phyloP scores from a whole-genome alignment of 139 green algal species.

The Volvox reticuliferus region DNA sequence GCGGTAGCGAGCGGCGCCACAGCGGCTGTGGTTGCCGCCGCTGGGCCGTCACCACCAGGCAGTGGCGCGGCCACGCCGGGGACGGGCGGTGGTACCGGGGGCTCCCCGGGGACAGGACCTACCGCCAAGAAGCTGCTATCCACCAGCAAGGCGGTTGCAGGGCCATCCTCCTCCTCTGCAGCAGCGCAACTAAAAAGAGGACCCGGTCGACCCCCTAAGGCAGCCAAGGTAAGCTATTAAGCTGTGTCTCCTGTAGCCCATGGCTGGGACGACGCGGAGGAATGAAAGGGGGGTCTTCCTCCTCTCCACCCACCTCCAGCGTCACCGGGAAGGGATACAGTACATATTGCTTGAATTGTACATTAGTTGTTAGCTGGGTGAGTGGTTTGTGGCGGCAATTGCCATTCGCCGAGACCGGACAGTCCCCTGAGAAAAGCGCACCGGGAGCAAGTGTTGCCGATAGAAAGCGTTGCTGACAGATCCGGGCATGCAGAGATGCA shows the following conservation, averaged over 20 bases:
- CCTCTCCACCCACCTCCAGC: not conserved
- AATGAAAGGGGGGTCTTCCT: too few species aligned
- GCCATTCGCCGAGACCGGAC: too few species aligned
- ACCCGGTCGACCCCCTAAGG: slow-evolving; percentile 24
- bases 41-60: not conserved
- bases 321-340: not conserved
- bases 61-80: not conserved
- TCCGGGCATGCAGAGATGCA: too few species aligned
- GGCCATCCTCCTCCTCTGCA: not conserved
- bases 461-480: too few species aligned
- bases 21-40: not conserved
- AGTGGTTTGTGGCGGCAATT: too few species aligned
- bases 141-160: slow-evolving; percentile 21
- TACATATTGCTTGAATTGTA: too few species aligned
- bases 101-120: not conserved
- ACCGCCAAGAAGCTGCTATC: slow-evolving; percentile 37
- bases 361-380: too few species aligned
- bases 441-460: too few species aligned
- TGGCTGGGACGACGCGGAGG: too few species aligned
- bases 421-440: too few species aligned
- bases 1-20: not conserved
- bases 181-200: slow-evolving; percentile 37
- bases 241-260: not conserved
- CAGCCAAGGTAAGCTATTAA: slow-evolving; percentile 4
- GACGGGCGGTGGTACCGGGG: not conserved